These are phyloP conservation scores for Phytophthora sojae DNA, from an alignment of 352 stramenopile species.

Conservation along the genomic window DNA sequence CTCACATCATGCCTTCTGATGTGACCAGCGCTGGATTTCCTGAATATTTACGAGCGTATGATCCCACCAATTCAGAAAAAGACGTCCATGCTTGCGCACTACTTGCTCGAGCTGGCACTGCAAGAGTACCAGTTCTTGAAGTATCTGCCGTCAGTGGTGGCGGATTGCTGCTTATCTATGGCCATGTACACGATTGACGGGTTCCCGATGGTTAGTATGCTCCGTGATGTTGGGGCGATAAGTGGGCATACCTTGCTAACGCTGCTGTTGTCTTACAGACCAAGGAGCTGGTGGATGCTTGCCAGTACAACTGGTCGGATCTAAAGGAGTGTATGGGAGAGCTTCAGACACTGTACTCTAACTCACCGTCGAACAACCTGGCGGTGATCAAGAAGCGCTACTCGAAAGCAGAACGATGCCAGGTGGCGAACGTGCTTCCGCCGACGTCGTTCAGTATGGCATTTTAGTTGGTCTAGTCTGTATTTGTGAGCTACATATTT, in stretches of 20 bases:
- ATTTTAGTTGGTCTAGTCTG: constrained; percentile 65
- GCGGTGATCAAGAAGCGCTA: constrained; percentile 92
- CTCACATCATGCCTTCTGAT: neutral
- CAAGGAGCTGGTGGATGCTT: constrained; percentile 83
- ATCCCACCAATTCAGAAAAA: constrained; percentile 86
- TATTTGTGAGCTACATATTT: constrained; percentile 62
- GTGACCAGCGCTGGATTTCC: constrained; percentile 80
- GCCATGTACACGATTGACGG: constrained; percentile 87
- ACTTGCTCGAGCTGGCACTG: constrained; percentile 87
- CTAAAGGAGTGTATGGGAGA: constrained; percentile 87
- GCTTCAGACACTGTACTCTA: constrained; percentile 84
- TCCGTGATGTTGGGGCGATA: neutral
- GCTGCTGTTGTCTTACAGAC: constrained; percentile 48
- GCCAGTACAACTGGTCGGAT: constrained; percentile 76
- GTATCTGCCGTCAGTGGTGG: constrained; percentile 87
- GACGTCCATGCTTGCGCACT: constrained; percentile 89
- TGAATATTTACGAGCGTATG: constrained; percentile 92
- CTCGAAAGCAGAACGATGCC: constrained; percentile 83
- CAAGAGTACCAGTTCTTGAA: constrained; percentile 91
- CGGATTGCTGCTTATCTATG: constrained; percentile 85
- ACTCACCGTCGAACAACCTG: constrained; percentile 82
- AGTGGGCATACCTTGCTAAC: neutral
- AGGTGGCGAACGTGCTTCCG: constrained; percentile 78
- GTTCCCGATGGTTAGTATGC: constrained; percentile 73
- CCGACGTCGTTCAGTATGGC: constrained; percentile 84